A percentile compares a stretch with the other conserved stretches of the same genome.
phyloP scores from a whole-genome alignment of 1,139 yeast genomes.

The Diutina rugosa region DNA sequence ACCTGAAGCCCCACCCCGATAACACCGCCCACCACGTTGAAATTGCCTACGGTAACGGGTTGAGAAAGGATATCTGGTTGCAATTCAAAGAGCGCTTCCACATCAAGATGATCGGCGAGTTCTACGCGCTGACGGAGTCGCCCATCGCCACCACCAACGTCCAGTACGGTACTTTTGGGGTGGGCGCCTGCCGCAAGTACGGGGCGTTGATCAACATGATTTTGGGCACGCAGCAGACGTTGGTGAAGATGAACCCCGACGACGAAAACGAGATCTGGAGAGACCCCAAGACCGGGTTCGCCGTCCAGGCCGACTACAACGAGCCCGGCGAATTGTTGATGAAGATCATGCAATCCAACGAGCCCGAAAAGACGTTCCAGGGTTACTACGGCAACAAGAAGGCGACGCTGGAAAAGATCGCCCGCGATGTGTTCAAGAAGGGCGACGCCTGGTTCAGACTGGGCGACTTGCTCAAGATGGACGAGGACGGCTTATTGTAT shows the following conservation, averaged over 20 bases:
- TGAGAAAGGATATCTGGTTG: slow-evolving; percentile 86
- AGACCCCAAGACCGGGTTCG: slow-evolving; percentile 57
- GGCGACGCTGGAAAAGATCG: slow-evolving; percentile 68
- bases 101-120: slow-evolving; percentile 72
- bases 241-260: slow-evolving; percentile 72
- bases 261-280: slow-evolving; percentile 65
- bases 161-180: slow-evolving; percentile 69
- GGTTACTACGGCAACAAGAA: slow-evolving; percentile 77
- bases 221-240: slow-evolving; percentile 41
- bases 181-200: slow-evolving; percentile 83
- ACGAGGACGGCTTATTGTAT: slow-evolving; percentile 57
- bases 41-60: slow-evolving; percentile 86
- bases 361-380: slow-evolving; percentile 65
- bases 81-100: slow-evolving; percentile 68
- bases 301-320: slow-evolving; percentile 20
- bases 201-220: slow-evolving; percentile 51
- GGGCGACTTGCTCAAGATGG: slow-evolving; percentile 72
- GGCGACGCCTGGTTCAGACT: slow-evolving; percentile 92
- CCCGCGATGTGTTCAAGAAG: slow-evolving; percentile 58
- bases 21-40: slow-evolving; percentile 53
- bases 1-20: slow-evolving; percentile 52
- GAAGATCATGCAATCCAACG: slow-evolving; percentile 53
- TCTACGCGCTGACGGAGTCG: slow-evolving; percentile 89
- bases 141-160: slow-evolving; percentile 82
- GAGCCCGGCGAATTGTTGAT: slow-evolving; percentile 86